These are phyloP conservation scores for Baeospora myosura DNA, from an alignment of 1,284 basidiomycete genomes.

Conservation along the genomic window DNA sequence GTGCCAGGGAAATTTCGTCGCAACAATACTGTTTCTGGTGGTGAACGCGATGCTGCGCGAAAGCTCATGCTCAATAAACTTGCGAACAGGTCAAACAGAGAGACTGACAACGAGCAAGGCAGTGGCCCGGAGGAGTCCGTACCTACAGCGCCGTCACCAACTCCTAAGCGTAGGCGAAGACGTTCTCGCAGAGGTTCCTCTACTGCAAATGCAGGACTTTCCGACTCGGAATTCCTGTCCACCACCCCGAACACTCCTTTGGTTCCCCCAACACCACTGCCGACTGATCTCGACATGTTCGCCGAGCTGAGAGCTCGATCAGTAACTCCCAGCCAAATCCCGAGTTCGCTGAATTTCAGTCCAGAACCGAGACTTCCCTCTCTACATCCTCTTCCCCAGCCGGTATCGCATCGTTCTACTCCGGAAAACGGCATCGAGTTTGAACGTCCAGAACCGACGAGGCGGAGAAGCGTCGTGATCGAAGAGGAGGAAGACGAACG, in stretches of 20 bases:
- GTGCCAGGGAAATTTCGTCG: conserved; percentile 44
- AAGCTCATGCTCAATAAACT: conserved; percentile 56
- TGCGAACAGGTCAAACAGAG: conserved; percentile 44
- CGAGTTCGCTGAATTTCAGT: conserved; percentile 15
- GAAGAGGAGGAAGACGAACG: conserved; percentile 59
- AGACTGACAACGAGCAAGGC: conserved; percentile 52
- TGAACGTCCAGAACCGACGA: conserved; percentile 31
- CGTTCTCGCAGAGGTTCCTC: conserved; percentile 52
- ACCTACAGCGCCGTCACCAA: conserved; percentile 30
- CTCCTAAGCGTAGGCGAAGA: conserved; percentile 48
- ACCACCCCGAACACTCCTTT: conserved; percentile 58
- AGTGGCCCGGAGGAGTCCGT: conserved; percentile 55
- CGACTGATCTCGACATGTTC: conserved; percentile 27
- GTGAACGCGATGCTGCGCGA: conserved; percentile 64
- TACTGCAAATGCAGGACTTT: conserved; percentile 29
- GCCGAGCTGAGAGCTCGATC: conserved; percentile 31
- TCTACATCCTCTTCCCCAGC: conserved; percentile 2
- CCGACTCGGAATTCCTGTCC: conserved; percentile 55
- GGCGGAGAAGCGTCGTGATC: conserved; percentile 61
- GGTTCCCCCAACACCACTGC: conserved; percentile 44
- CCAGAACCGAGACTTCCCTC: conserved; percentile 7
- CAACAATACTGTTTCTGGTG: conserved; percentile 74
- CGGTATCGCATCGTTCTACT: too few species aligned
- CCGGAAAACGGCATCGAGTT: conserved; percentile 5
- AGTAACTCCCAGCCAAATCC: conserved; percentile 33